A percentile compares a stretch with the other conserved stretches of the same genome.
Evolutionary conservation across 2,329 filamentous ascomycete genomes (phyloP).

Genomic region (Cladorrhinum sp.): DNA sequence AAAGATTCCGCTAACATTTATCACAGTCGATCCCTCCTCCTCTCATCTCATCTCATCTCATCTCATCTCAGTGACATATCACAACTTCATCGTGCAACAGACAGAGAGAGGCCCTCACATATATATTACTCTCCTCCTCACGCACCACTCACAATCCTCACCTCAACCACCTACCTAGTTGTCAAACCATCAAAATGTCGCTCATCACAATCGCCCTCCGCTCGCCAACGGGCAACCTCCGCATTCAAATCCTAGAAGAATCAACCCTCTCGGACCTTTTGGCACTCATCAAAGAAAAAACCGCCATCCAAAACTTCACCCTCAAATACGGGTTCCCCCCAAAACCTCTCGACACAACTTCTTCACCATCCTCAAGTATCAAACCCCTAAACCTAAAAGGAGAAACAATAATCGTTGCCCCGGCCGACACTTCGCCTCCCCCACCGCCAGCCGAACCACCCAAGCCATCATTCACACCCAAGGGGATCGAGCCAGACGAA

Average conservation of each 20-base stretch:
- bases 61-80: neutral
- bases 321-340: conserved; percentile 86
- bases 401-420: conserved; percentile 51
- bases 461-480: conserved; percentile 30
- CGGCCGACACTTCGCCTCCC: conserved; percentile 33
- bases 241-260: conserved; percentile 64
- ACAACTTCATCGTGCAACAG: neutral
- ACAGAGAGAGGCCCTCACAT: neutral
- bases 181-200: conserved; percentile 15
- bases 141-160: neutral
- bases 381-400: conserved; percentile 47
- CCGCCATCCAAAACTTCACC: conserved; percentile 64
- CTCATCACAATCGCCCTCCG: conserved; percentile 72
- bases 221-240: conserved; percentile 69
- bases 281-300: conserved; percentile 59
- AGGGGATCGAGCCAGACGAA: conserved; percentile 39
- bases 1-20: neutral
- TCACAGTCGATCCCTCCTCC: no score
- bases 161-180: neutral
- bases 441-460: conserved; percentile 13
- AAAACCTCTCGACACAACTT: conserved; percentile 60
- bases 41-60: neutral
- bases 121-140: neutral
- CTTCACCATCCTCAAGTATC: conserved; percentile 42
- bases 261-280: conserved; percentile 64